These are phyloP conservation scores for Rauvolfia tetraphylla DNA, from an alignment of 257 asterid genomes.

Conservation along the genomic window DNA sequence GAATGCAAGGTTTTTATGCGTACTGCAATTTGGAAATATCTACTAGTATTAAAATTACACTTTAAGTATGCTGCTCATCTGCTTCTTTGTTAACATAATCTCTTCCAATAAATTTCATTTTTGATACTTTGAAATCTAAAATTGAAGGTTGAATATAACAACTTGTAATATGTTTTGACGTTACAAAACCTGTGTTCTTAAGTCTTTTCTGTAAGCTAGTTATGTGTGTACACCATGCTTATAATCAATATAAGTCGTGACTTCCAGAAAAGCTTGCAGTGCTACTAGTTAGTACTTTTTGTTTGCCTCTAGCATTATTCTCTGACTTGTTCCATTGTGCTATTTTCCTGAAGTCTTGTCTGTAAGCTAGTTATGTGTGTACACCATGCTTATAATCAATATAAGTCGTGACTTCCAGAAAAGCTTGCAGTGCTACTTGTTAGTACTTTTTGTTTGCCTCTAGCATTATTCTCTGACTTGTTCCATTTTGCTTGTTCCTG, in stretches of 20 bases:
- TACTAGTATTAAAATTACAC: not conserved
- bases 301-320: slow-evolving; percentile 1
- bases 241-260: not conserved
- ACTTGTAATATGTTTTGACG: not conserved
- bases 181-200: not conserved
- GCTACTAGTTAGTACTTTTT: not conserved
- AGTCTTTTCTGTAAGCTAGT: not conserved
- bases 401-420: not conserved
- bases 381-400: not conserved
- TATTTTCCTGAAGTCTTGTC: not conserved
- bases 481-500: not conserved
- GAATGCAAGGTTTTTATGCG: slow-evolving; percentile 43
- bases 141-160: not conserved
- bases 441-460: not conserved
- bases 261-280: not conserved
- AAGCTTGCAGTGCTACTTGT: not conserved
- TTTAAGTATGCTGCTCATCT: not conserved
- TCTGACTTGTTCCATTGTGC: not conserved
- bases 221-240: not conserved
- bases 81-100: not conserved
- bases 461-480: not conserved
- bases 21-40: not conserved
- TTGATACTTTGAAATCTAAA: not conserved
- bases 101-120: not conserved
- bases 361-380: not conserved